Evolutionary conservation across 805 yeast species (phyloP).

Genomic region (Gaillardinia entomophila): DNA sequence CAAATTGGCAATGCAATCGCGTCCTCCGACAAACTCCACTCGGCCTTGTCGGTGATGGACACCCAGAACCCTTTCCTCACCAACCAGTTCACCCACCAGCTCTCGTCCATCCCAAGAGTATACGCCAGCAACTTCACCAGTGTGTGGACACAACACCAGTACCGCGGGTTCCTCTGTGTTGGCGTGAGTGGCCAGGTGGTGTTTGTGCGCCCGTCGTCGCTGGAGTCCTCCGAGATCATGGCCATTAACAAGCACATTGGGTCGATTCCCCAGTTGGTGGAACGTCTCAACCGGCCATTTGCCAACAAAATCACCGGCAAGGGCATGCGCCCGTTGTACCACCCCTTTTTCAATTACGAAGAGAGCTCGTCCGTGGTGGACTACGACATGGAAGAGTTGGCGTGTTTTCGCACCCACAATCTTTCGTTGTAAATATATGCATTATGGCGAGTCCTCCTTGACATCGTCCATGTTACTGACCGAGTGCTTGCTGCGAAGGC

Average conservation of each 20-base stretch:
- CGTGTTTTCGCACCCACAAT: conserved; percentile 1
- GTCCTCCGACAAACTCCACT: conserved; percentile 31
- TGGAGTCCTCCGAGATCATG: conserved; percentile 8
- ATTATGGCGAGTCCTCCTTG: too few species aligned
- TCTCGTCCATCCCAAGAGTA: conserved; percentile 30
- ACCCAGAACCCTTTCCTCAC: conserved; percentile 3
- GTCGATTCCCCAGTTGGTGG: conserved; percentile 5
- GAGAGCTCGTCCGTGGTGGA: conserved; percentile 23
- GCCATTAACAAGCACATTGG: conserved; percentile 6
- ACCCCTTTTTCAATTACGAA: conserved; percentile 27
- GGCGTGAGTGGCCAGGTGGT: conserved; percentile 36
- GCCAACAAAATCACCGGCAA: conserved; percentile 33
- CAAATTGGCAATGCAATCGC: conserved; percentile 14
- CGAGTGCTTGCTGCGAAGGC: conserved; percentile 20
- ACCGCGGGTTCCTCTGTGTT: conserved; percentile 15
- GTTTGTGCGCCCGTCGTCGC: conserved; percentile 1
- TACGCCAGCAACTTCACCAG: conserved; percentile 15
- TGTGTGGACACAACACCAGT: conserved; percentile 12
- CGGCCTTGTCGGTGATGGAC: conserved; percentile 23
- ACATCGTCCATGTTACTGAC: neutral
- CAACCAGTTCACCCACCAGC: conserved; percentile 9
- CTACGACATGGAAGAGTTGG: conserved; percentile 26
- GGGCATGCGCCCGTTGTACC: conserved; percentile 29
- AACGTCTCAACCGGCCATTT: conserved; percentile 28
- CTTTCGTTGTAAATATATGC: conserved; percentile 2